Evolutionary conservation across 2,329 filamentous ascomycete species (phyloP), one percentile per base, ranked within the genome.

Genomic region (Fusarium acutatum): DNA sequence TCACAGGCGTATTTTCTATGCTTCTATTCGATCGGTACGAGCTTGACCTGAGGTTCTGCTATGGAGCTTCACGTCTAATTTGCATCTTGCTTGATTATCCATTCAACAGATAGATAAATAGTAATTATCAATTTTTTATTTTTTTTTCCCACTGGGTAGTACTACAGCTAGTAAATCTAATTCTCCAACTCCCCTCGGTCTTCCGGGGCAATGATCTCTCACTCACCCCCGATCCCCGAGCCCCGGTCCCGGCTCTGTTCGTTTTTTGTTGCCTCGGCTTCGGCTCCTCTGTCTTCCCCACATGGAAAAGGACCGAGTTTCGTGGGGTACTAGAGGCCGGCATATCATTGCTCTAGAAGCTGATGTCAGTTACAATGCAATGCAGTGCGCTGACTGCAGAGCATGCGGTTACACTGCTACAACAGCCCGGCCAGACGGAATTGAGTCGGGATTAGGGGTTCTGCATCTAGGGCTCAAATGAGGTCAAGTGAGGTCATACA

Each of bases 191-290:
- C 46, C 37, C 50, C 67, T 73, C 71, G 71, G 66, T 71, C 57
- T 71, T 49, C 70, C 70, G 70, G 70, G 60, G 38, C 70, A 73
- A 73, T 71, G 71, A 71, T 71, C 40, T 32, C 30, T 58, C 63
- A 73, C 61, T 54, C 69, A 66, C 44, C 64, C 50, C 67, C 70
- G 73, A 41, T 49, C 63, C 73, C 75, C 75, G 71, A 74, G 58
- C 75, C 75, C 75, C 73, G 64, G 62, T 35, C 73, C 75, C 75
- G 64, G 62, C 64, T 67, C 37, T 52, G 26, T 57, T 57, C 20
- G 57, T 26, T 44, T 58, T 41, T 44, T 49, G 52, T 75, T 78
- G 76, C 76, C 76, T 78, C 76, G 76, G 76, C 76, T 78, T 78
- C 76, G 76, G 76, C 76, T 78, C 66, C 28, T 66, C n/a, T 60